These are phyloP conservation scores for Vanilla planifolia DNA, from an alignment of 106 monocot genomes.

Conservation along the genomic window DNA sequence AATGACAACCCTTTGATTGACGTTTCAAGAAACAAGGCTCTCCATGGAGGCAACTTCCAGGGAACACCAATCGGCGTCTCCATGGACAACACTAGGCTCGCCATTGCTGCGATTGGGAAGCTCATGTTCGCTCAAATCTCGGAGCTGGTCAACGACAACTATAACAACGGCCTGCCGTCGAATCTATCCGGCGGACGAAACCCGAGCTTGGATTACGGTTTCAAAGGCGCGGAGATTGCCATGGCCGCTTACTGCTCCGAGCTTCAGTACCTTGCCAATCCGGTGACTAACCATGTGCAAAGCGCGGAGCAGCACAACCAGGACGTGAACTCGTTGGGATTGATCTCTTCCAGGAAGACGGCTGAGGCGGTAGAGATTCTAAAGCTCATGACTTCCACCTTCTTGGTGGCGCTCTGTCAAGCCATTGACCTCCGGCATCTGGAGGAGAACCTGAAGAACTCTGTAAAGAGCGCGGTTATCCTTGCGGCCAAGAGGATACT, in stretches of 20 bases:
- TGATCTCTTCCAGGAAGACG: constrained; percentile 45
- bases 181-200: constrained; percentile 17
- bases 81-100: constrained; percentile 49
- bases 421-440: constrained; percentile 23
- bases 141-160: constrained; percentile 45
- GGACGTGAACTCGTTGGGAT: constrained; percentile 47
- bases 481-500: constrained; percentile 24
- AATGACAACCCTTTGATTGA: constrained; percentile 34
- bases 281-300: constrained; percentile 96
- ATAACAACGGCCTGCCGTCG: constrained; percentile 44
- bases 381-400: constrained; percentile 32
- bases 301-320: constrained; percentile 99
- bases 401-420: constrained; percentile 19
- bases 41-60: constrained; percentile 79
- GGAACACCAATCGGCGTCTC: constrained; percentile 70
- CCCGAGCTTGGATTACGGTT: constrained; percentile 37
- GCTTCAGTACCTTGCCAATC: constrained; percentile 65
- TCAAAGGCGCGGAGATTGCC: constrained; percentile 52
- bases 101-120: constrained; percentile 29
- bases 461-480: constrained; percentile 25
- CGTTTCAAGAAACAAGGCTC: constrained; percentile 35
- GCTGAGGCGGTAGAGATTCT: constrained; percentile 26
- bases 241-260: constrained; percentile 55
- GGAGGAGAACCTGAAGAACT: constrained; percentile 18
- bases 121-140: constrained; percentile 42